A percentile compares a stretch with the other conserved stretches of the same genome.
phyloP scores from a whole-genome alignment of 345 rosid species.

The Ricinus communis region DNA sequence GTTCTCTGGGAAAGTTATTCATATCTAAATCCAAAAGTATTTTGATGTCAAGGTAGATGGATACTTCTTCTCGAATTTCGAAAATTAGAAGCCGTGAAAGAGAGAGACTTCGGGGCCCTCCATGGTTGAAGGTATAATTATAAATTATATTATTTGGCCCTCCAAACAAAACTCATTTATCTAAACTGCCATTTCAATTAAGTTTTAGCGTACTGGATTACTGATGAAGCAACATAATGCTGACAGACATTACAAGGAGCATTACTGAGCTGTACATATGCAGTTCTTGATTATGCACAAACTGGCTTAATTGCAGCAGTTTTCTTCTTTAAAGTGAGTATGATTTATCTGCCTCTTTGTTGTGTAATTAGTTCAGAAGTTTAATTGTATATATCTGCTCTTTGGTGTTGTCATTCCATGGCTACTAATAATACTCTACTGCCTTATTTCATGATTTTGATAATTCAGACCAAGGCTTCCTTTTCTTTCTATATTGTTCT shows the following conservation, averaged over 20 bases:
- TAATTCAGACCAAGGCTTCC: neutral
- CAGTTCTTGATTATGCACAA: conserved; percentile 92
- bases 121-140: conserved; percentile 81
- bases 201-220: conserved; percentile 18
- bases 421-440: neutral
- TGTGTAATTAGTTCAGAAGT: neutral
- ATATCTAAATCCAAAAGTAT: conserved; percentile 19
- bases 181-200: conserved; percentile 1
- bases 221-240: conserved; percentile 1
- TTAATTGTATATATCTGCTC: neutral
- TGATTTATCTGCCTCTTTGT: conserved; percentile 12
- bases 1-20: neutral
- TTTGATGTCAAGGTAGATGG: conserved; percentile 82
- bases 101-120: conserved; percentile 92
- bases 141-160: neutral
- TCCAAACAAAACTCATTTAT: neutral
- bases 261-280: conserved; percentile 71
- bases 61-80: conserved; percentile 92
- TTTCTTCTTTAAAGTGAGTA: conserved; percentile 85
- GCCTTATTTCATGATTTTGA: neutral
- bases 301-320: conserved; percentile 97
- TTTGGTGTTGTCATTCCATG: neutral
- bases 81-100: conserved; percentile 88
- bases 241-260: conserved; percentile 82
- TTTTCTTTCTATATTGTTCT: neutral